Base-by-base conservation (phyloP, 495 filamentous ascomycete genomes). In the Penicilliopsis zonata region DNA sequence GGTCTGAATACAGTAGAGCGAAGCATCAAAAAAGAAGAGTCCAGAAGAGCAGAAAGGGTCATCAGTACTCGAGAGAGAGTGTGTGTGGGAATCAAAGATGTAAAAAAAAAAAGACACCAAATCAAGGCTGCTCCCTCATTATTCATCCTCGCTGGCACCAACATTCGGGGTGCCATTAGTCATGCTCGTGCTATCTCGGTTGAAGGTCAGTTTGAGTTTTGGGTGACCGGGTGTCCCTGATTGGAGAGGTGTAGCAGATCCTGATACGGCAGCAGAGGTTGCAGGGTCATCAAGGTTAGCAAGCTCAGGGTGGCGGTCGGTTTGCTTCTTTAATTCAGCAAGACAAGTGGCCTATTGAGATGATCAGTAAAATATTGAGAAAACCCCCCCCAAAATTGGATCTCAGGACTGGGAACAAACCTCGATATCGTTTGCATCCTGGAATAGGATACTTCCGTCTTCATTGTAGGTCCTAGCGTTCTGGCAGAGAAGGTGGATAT, bases 381-480 rank as follows among this genome's bases (percentile, higher is more conserved):
- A 2, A 13, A 24, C n/a, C 7, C 22, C 22, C n/a, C 6, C 9
- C n/a, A 32, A 24, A n/a, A n/a, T n/a, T n/a, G n/a, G n/a, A n/a
- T n/a, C n/a, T n/a, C n/a, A n/a, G n/a, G n/a, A n/a, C n/a, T n/a
- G n/a, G 12, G 30, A 32, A 64, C 74, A 53, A 65, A 94, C 88
- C 71, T 94, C 86, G 54, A 98, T 95, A 26, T 77, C 60, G 50
- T 86, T 86, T 27, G 86, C 90, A 67, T 98, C 92, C 45, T 80
- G 72, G 62, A 84, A 95, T 28, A 98, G 68, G 36, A 85, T 54
- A 57, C 86, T 94, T 24, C 75, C 79, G 48, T 95, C 90, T 55
- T 98, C 90, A 55, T 98, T 98, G 59, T 90, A 98, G 4, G 79
- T 87, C 47, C 83, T 67, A 38, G 88, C 93, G 61, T 98, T 98